A percentile compares a stretch with the other conserved stretches of the same genome.
These are phyloP conservation scores for Pezicula rhizophila DNA, from an alignment of 2,329 filamentous ascomycete genomes.

Conservation along the genomic window DNA sequence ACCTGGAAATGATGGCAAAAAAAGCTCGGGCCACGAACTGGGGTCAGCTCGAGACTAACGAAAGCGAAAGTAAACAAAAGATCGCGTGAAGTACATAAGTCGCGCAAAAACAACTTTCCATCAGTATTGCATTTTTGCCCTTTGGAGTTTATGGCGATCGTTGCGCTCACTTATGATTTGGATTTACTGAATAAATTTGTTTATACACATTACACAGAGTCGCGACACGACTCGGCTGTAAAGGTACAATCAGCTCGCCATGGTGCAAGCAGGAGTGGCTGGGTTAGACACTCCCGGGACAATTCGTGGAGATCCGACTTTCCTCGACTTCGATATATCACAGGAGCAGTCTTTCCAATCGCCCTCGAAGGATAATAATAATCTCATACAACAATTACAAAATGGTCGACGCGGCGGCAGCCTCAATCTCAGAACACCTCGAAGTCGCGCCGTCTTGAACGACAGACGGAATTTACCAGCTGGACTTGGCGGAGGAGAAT, in stretches of 20 bases:
- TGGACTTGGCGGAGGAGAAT: constrained; percentile 63
- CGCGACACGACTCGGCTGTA: constrained; percentile 2
- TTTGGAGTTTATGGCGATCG: constrained; percentile 24
- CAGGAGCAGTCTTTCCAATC: constrained; percentile 84
- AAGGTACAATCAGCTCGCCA: constrained; percentile 32
- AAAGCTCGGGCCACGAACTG: no score
- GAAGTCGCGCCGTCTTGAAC: constrained; percentile 59
- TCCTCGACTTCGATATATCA: constrained; percentile 78
- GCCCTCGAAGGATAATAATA: constrained; percentile 67
- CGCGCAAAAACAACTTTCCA: background rate
- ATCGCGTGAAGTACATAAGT: background rate
- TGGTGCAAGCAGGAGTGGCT: constrained; percentile 59
- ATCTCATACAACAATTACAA: constrained; percentile 69
- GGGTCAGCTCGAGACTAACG: no score
- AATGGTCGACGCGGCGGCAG: constrained; percentile 50
- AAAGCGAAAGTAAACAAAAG: background rate
- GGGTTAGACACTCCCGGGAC: constrained; percentile 82
- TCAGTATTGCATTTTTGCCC: constrained; percentile 15
- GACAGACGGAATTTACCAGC: constrained; percentile 66
- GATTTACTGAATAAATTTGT: constrained; percentile 14
- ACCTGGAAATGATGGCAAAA: no score
- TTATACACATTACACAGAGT: constrained; percentile 11
- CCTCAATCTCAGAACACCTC: constrained; percentile 66
- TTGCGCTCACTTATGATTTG: constrained; percentile 15
- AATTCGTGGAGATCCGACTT: constrained; percentile 77